These are phyloP conservation scores for Perkinsela sp. DNA, from an alignment of 208 protist species.

Conservation along the genomic window DNA sequence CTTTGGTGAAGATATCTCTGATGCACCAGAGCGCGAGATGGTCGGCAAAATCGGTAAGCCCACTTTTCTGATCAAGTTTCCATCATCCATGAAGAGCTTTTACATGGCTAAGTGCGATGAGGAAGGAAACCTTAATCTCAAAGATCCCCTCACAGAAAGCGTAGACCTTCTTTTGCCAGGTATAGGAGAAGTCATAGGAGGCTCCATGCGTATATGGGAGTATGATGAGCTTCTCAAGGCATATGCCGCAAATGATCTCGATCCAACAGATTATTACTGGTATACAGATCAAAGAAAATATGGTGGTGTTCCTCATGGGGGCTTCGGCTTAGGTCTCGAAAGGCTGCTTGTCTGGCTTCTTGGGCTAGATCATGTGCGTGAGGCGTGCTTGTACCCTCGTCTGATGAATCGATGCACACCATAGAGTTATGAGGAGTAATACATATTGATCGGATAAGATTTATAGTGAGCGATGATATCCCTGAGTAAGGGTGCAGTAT, in stretches of 20 bases:
- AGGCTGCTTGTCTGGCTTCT: conserved; percentile 86
- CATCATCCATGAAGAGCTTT: conserved; percentile 88
- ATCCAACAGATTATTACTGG: conserved; percentile 88
- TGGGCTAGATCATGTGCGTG: conserved; percentile 73
- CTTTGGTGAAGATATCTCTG: conserved; percentile 89
- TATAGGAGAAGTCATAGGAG: conserved; percentile 93
- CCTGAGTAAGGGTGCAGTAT: too few relatives aligned
- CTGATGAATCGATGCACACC: conserved; percentile 77
- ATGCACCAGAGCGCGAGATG: conserved; percentile 88
- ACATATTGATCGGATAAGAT: conserved; percentile 3
- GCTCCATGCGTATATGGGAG: conserved; percentile 83
- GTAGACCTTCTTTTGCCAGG: conserved; percentile 85
- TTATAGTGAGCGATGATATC: too few relatives aligned
- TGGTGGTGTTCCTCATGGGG: conserved; percentile 82
- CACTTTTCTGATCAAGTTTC: conserved; percentile 88
- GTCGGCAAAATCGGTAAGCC: conserved; percentile 81
- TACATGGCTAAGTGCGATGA: conserved; percentile 81
- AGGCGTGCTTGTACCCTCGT: conserved; percentile 83
- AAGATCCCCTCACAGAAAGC: conserved; percentile 46
- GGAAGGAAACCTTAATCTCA: conserved; percentile 11
- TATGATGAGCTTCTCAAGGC: conserved; percentile 68
- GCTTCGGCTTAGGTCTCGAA: conserved; percentile 91
- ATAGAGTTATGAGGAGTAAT: conserved; percentile 42
- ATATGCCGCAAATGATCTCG: conserved; percentile 74
- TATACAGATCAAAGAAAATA: conserved; percentile 90